These are phyloP conservation scores for Pseudofabraea citricarpa DNA, from an alignment of 2,329 filamentous ascomycete species.

Conservation along the genomic window DNA sequence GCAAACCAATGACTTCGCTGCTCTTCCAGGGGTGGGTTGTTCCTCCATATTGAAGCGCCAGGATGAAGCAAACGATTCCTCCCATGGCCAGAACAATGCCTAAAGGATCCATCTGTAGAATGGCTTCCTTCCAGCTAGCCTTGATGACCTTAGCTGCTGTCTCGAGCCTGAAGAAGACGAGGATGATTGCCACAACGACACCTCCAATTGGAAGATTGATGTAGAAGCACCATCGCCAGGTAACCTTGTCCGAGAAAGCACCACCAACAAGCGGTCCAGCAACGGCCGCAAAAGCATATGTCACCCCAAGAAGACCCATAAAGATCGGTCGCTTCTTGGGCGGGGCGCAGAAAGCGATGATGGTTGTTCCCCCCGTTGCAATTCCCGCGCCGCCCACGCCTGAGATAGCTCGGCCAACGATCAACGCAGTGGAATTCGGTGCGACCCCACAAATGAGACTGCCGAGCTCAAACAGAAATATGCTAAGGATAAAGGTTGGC, in stretches of 20 bases:
- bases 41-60: constrained; percentile 41
- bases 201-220: constrained; percentile 36
- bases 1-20: constrained; percentile 32
- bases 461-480: constrained; percentile 27
- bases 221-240: constrained; percentile 28
- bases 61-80: constrained; percentile 33
- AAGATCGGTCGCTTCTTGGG: constrained; percentile 24
- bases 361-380: constrained; percentile 33
- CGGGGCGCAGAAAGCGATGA: constrained; percentile 29
- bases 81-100: constrained; percentile 38
- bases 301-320: constrained; percentile 22
- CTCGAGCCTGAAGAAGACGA: constrained; percentile 36
- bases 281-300: constrained; percentile 11
- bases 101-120: constrained; percentile 39
- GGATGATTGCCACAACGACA: constrained; percentile 26
- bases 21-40: constrained; percentile 35
- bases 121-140: constrained; percentile 32
- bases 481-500: constrained; percentile 14
- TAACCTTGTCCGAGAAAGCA: constrained; percentile 27
- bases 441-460: constrained; percentile 23
- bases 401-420: constrained; percentile 26
- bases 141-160: constrained; percentile 28
- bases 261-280: constrained; percentile 27
- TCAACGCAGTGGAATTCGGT: constrained; percentile 22
- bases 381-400: constrained; percentile 20